Percentiles rank a stretch among this genome's conserved stretches.
Evolutionary conservation across 345 rosid genomes (phyloP).

Genomic region (Melaleuca quinquenervia): DNA sequence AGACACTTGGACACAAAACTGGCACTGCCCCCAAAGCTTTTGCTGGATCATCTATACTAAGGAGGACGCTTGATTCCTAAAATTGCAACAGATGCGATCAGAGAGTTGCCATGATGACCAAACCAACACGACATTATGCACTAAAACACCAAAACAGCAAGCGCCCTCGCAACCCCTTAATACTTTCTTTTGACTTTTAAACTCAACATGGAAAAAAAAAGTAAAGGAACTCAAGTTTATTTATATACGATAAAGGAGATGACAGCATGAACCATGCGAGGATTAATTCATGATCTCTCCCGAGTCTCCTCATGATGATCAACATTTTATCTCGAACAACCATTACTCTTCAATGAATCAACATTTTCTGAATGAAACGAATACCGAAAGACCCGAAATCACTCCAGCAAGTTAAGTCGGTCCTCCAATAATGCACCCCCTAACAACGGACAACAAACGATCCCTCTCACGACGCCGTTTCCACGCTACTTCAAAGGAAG

Average conservation of each 20-base stretch:
- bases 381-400: background rate
- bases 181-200: background rate
- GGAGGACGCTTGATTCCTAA: background rate
- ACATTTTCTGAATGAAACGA: background rate
- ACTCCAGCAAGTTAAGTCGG: background rate
- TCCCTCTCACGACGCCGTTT: background rate
- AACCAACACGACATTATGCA: background rate
- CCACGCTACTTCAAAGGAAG: background rate
- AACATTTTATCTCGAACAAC: background rate
- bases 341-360: background rate
- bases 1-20: background rate
- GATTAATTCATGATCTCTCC: background rate
- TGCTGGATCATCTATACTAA: rapidly evolving
- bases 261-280: background rate
- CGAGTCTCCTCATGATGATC: background rate
- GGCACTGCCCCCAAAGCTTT: background rate
- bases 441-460: background rate
- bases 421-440: background rate
- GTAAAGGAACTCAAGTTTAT: background rate
- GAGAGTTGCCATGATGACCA: background rate
- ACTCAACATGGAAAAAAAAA: background rate
- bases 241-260: background rate
- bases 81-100: background rate
- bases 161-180: background rate
- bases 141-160: background rate